Evolutionary conservation across 768 basidiomycete species (phyloP), one percentile per base, ranked within the genome.

Genomic region (Auricularia cornea): DNA sequence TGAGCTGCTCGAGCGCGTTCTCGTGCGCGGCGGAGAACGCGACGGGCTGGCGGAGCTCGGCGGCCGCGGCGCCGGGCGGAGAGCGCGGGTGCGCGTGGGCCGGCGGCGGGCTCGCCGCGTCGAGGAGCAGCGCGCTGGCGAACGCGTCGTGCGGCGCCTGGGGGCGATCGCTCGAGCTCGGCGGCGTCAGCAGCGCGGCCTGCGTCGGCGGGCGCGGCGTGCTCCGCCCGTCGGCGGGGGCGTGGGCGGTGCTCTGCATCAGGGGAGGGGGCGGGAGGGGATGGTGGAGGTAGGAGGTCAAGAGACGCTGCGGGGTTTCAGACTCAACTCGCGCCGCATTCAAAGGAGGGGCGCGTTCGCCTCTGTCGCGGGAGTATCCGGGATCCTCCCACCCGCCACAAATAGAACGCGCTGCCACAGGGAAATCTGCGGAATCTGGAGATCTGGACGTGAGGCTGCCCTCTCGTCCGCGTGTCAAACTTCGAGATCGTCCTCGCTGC

Each of bases 21-120:
- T 57, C 54, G 54, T 57, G 54, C 4, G 54, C 54, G 30, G 54
- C 54, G 23, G 54, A 57, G 54, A 57, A 57, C 54, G 54, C 54
- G 54, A 57, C 28, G 54, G 54, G 54, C 26, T 28, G 30, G 26
- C 54, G 23, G 26, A 57, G 16, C 30, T 57, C 54, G 18, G 28
- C 29, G 8, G 20, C 29, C 6, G 28, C 28, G 54, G 54, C 26
- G n/a, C n/a, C n/a, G n/a, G n/a, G 44, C 16, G 44, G 23, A 10
- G 44, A 23, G 16, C 20, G 10, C 16, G 11, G 44, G 44, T 18
- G 20, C 20, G 44, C 44, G 44, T 5, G 44, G 44, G 23, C 44
- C 28, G 12, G 1, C 8, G 30, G 26, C 1, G 54, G 10, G n/a
- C 20, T 10, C 8, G 30, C 11, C 54, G 26, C 28, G 54, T 30